Conservation (phyloP, 2,329 filamentous ascomycete species). For the Macroventuria anomochaeta region DNA sequence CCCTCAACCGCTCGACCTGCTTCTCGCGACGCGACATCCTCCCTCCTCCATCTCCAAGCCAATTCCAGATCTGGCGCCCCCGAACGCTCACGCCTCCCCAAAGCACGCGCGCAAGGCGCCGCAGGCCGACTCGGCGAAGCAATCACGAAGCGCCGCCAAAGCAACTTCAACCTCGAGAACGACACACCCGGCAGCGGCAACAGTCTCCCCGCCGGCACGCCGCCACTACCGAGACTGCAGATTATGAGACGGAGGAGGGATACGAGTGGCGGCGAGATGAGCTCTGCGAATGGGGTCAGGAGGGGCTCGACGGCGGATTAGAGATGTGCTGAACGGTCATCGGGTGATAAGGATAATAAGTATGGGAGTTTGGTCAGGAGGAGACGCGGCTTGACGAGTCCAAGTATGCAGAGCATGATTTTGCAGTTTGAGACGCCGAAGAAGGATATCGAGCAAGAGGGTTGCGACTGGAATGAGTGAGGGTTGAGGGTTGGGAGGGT, state of each 20-base stretch:
- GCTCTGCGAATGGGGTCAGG: conserved; percentile 21
- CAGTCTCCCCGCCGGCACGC: conserved; percentile 5
- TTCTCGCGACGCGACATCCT: conserved; percentile 38
- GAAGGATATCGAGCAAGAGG: neutral
- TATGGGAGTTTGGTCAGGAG: conserved; percentile 10
- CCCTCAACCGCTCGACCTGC: conserved; percentile 33
- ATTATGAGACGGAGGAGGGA: conserved; percentile 44
- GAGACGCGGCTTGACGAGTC: conserved; percentile 6
- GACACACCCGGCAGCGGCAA: conserved; percentile 18
- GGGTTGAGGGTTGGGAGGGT: neutral
- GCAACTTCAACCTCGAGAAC: conserved; percentile 36
- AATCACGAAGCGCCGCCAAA: conserved; percentile 34
- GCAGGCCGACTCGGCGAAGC: conserved; percentile 38
- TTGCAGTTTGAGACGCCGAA: conserved; percentile 3
- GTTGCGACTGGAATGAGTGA: neutral
- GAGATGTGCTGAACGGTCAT: conserved; percentile 3
- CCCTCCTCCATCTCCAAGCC: conserved; percentile 33
- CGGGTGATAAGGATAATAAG: neutral
- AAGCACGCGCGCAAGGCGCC: conserved; percentile 34
- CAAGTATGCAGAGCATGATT: conserved; percentile 1
- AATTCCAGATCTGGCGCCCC: conserved; percentile 22
- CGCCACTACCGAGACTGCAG: conserved; percentile 41
- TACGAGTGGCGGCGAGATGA: conserved; percentile 45
- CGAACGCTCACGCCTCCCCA: conserved; percentile 36
- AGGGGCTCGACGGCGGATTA: conserved; percentile 18